Conservation (phyloP, 345 rosid species). For the Heritiera fomes region DNA sequence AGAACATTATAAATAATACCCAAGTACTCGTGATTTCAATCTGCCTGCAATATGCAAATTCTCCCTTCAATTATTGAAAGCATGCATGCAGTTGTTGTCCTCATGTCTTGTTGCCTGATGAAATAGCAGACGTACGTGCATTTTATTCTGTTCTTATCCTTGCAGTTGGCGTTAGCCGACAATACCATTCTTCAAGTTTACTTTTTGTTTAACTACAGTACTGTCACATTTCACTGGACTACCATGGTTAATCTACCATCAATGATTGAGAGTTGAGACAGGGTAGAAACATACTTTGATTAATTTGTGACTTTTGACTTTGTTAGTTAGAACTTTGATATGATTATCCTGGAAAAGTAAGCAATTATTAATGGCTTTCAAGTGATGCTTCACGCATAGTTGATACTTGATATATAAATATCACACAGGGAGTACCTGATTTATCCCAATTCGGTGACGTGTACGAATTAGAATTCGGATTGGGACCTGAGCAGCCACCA, state of each 20-base stretch:
- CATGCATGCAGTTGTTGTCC: background rate
- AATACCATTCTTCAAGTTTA: background rate
- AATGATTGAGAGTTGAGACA: background rate
- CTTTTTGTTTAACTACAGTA: background rate
- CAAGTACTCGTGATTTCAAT: background rate
- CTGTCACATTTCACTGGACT: background rate
- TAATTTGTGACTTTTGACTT: background rate
- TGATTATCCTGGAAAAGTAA: slow-evolving; percentile 9
- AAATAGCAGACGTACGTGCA: background rate
- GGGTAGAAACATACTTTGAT: background rate
- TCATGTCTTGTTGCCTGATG: background rate
- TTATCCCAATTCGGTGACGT: slow-evolving; percentile 72
- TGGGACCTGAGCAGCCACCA: slow-evolving; percentile 71
- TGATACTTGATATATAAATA: background rate
- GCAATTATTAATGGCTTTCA: background rate
- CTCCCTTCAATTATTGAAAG: slow-evolving; percentile 25
- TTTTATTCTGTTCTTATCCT: background rate
- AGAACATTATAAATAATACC: no score
- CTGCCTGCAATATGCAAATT: background rate
- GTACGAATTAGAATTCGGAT: slow-evolving; percentile 62
- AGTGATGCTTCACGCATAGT: background rate
- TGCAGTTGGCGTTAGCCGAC: slow-evolving; percentile 7
- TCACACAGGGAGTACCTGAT: slow-evolving; percentile 75
- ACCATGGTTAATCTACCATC: background rate
- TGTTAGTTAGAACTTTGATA: background rate